Evolutionary conservation across 495 filamentous ascomycete species (phyloP).

Genomic region (Neurospora intermedia): DNA sequence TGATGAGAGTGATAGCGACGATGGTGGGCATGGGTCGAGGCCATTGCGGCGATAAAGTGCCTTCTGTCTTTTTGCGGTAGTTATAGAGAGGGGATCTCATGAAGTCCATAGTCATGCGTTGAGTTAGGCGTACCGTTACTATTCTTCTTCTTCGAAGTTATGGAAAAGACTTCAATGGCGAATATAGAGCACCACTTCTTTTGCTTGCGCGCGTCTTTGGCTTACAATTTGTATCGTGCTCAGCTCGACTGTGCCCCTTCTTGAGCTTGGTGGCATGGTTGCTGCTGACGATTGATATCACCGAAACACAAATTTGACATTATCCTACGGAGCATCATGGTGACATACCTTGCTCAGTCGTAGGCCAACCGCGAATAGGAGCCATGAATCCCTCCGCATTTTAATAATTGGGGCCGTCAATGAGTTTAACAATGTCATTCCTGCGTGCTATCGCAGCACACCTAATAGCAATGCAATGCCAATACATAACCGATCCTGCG

Average conservation of each 20-base stretch:
- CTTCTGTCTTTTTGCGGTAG: background rate
- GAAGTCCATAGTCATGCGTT: background rate
- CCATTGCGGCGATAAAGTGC: conserved; percentile 1
- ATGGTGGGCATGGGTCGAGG: background rate
- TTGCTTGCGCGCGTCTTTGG: background rate
- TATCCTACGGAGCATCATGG: too few species aligned
- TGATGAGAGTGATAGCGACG: conserved; percentile 13
- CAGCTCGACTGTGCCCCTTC: background rate
- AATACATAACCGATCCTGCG: background rate
- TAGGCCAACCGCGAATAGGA: too few species aligned
- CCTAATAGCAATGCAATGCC: background rate
- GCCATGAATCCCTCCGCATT: background rate
- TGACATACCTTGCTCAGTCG: background rate
- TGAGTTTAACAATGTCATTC: background rate
- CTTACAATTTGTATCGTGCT: background rate
- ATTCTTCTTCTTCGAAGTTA: too few species aligned
- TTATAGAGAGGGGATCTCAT: background rate
- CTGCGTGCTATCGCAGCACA: background rate
- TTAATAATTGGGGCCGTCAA: background rate
- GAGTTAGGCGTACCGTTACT: background rate
- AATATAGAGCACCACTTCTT: background rate
- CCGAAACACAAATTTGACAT: background rate
- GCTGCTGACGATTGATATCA: background rate
- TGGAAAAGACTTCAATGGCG: background rate
- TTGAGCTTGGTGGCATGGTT: background rate